These are phyloP conservation scores for Lithospermum erythrorhizon DNA, from an alignment of 257 asterid species.

Conservation along the genomic window DNA sequence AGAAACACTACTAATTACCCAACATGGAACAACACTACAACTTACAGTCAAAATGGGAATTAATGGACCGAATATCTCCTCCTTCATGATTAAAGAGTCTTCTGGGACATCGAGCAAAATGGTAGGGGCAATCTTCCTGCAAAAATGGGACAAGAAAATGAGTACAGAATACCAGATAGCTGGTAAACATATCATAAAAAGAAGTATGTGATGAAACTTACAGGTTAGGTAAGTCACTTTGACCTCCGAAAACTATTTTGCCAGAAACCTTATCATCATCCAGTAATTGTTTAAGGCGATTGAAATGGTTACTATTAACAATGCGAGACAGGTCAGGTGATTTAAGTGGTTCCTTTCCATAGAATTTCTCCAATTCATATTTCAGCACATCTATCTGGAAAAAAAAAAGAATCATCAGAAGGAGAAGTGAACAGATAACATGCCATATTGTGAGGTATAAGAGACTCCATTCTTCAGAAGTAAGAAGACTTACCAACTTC, in stretches of 20 bases:
- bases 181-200: constrained; percentile 6
- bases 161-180: background rate
- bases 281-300: constrained; percentile 48
- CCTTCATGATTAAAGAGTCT: constrained; percentile 69
- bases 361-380: constrained; percentile 61
- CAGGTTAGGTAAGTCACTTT: constrained; percentile 54
- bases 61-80: constrained; percentile 90
- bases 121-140: constrained; percentile 79
- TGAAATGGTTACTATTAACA: constrained; percentile 56
- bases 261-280: constrained; percentile 69
- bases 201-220: constrained; percentile 33
- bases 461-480: constrained; percentile 3
- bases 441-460: background rate
- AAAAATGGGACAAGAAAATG: constrained; percentile 9
- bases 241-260: constrained; percentile 80
- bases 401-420: constrained; percentile 11
- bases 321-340: constrained; percentile 71
- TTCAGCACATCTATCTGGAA: constrained; percentile 50
- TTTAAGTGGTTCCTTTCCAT: constrained; percentile 64
- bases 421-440: constrained; percentile 4
- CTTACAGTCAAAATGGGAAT: constrained; percentile 57
- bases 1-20: background rate
- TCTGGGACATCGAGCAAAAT: constrained; percentile 61
- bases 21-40: constrained; percentile 14
- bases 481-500: constrained; percentile 36